These are phyloP conservation scores for Curvularia verruculosa DNA, from an alignment of 2,329 filamentous ascomycete genomes.

Conservation along the genomic window DNA sequence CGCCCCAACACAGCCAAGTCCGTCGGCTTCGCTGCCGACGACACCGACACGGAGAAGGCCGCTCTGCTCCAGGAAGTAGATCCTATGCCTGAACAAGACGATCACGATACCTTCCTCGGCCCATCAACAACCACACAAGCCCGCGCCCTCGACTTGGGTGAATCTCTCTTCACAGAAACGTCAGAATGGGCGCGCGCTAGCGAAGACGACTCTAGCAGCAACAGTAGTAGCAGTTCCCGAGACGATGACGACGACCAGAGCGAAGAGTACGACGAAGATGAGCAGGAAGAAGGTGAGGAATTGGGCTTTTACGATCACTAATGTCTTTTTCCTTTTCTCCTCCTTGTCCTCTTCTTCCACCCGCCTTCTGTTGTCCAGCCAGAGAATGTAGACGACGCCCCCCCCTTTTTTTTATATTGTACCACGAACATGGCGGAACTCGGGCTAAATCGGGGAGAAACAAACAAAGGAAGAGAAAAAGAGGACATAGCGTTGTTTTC, in stretches of 20 bases:
- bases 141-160: constrained; percentile 37
- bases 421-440: no score
- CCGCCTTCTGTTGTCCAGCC: neutral
- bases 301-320: constrained; percentile 27
- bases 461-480: no score
- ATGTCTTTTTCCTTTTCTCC: constrained; percentile 4
- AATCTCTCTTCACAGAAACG: constrained; percentile 39
- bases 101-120: constrained; percentile 9
- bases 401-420: no score
- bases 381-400: neutral
- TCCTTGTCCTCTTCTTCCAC: neutral
- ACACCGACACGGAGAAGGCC: constrained; percentile 14
- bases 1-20: constrained; percentile 19
- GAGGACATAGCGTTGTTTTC: no score
- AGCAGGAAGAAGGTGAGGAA: constrained; percentile 46
- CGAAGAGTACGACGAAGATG: constrained; percentile 48
- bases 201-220: constrained; percentile 29
- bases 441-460: no score
- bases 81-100: constrained; percentile 39
- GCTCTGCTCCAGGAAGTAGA: constrained; percentile 36
- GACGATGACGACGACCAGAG: constrained; percentile 37
- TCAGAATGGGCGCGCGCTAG: constrained; percentile 48
- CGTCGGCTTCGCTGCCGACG: constrained; percentile 27
- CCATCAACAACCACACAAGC: constrained; percentile 19
- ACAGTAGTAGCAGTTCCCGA: constrained; percentile 27